Evolutionary conservation across 345 rosid genomes (phyloP).

Genomic region (Moringa oleifera): DNA sequence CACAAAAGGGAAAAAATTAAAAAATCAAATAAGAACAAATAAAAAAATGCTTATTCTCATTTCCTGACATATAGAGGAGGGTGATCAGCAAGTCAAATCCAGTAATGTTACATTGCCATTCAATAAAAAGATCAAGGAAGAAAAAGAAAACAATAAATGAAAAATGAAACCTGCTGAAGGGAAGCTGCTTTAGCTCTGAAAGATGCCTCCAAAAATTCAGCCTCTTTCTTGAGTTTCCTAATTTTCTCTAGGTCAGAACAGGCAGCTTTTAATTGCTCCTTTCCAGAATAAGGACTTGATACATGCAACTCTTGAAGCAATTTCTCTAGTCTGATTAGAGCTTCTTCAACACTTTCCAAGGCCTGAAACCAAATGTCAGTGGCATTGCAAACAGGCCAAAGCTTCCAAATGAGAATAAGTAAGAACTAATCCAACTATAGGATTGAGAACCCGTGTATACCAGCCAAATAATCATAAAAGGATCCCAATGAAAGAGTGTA

Average conservation of each 20-base stretch:
- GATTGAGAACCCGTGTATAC: background rate
- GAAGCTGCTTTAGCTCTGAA: conserved; percentile 92
- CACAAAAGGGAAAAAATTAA: too few relatives aligned
- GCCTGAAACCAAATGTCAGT: conserved; percentile 49
- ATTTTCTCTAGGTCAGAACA: conserved; percentile 95
- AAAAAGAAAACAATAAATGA: background rate
- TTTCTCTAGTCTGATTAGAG: conserved; percentile 75
- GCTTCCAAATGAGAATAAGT: conserved; percentile 10
- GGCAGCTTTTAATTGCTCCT: conserved; percentile 86
- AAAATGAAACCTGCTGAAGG: conserved; percentile 56
- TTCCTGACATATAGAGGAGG: background rate
- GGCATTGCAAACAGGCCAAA: conserved; percentile 11
- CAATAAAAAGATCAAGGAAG: background rate
- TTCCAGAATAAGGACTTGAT: conserved; percentile 74
- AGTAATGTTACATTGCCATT: background rate
- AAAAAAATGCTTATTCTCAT: background rate
- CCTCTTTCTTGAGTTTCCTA: conserved; percentile 96
- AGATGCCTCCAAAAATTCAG: conserved; percentile 96
- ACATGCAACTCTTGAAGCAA: conserved; percentile 72
- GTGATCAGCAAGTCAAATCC: background rate
- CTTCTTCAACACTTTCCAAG: conserved; percentile 86
- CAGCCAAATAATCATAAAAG: background rate
- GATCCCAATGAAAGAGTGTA: too few relatives aligned
- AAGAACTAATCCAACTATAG: conserved; percentile 1
- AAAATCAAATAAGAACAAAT: too few relatives aligned